Evolutionary conservation across 805 yeast species (phyloP).

Genomic region (Nakazawaea ambrosiae): DNA sequence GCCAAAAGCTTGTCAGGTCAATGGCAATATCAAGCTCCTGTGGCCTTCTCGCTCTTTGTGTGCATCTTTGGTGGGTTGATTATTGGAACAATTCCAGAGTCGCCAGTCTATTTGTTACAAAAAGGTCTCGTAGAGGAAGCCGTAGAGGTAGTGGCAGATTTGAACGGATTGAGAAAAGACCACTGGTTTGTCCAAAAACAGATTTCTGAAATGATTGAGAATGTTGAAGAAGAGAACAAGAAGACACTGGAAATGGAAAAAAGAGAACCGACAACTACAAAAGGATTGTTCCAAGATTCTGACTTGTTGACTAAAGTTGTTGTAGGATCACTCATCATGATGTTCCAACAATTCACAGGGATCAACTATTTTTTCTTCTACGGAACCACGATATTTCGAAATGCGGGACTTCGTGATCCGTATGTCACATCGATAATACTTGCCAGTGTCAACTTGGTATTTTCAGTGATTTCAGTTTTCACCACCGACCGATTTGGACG

Average conservation of each 20-base stretch:
- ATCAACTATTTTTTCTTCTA: constrained; percentile 63
- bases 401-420: constrained; percentile 46
- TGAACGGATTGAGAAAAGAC: constrained; percentile 6
- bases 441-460: constrained; percentile 45
- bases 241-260: neutral
- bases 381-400: constrained; percentile 49
- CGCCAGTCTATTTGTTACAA: constrained; percentile 23
- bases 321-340: constrained; percentile 22
- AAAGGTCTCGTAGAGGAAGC: constrained; percentile 6
- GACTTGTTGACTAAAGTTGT: constrained; percentile 16
- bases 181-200: constrained; percentile 15
- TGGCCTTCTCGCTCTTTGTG: constrained; percentile 16
- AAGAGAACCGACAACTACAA: constrained; percentile 23
- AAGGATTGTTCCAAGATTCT: no score
- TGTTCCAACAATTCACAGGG: constrained; percentile 49
- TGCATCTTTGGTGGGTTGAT: constrained; percentile 12
- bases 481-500: constrained; percentile 44
- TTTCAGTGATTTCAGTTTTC: constrained; percentile 42
- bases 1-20: constrained; percentile 11
- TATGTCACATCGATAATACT: constrained; percentile 49
- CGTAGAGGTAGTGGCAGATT: constrained; percentile 7
- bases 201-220: constrained; percentile 6
- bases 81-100: constrained; percentile 26
- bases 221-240: neutral
- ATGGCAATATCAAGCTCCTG: constrained; percentile 19